Conservation (phyloP, 495 filamentous ascomycete species). For the Margaritispora aquatica region DNA sequence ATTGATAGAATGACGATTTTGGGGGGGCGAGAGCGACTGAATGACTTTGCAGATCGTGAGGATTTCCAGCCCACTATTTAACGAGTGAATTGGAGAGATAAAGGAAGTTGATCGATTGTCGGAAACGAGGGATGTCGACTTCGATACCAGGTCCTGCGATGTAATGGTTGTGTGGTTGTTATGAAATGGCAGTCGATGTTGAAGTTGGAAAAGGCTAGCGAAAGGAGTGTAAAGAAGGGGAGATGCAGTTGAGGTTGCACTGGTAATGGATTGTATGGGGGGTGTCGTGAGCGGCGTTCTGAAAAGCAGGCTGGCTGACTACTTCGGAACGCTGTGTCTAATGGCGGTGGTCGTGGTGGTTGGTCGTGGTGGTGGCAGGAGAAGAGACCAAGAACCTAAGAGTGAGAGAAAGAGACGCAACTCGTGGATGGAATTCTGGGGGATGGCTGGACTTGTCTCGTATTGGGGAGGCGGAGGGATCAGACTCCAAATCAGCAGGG, state of each 20-base stretch:
- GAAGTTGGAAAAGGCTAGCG: background rate
- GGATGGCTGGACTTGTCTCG: too few relatives aligned
- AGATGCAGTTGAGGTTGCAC: background rate
- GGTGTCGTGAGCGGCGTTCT: constrained; percentile 11
- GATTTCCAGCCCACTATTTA: constrained; percentile 22
- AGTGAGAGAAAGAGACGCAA: too few relatives aligned
- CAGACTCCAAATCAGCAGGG: too few relatives aligned
- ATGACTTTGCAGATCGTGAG: background rate
- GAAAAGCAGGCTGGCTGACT: constrained; percentile 5
- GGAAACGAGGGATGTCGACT: constrained; percentile 1
- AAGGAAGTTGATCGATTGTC: constrained; percentile 7
- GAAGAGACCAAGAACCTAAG: too few relatives aligned
- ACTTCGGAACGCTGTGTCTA: background rate
- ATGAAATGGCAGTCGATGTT: background rate
- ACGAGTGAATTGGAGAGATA: constrained; percentile 26
- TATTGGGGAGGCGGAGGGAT: too few relatives aligned
- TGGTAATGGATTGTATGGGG: constrained; percentile 8
- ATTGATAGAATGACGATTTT: constrained; percentile 13
- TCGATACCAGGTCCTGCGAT: background rate
- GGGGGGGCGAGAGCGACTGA: constrained; percentile 13
- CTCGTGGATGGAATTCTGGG: too few relatives aligned
- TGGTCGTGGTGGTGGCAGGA: background rate
- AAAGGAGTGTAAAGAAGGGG: background rate
- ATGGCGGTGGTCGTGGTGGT: background rate
- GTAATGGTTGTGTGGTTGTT: background rate